Evolutionary conservation across 2,329 filamentous ascomycete genomes (phyloP).

Genomic region (Exophiala bonariae): DNA sequence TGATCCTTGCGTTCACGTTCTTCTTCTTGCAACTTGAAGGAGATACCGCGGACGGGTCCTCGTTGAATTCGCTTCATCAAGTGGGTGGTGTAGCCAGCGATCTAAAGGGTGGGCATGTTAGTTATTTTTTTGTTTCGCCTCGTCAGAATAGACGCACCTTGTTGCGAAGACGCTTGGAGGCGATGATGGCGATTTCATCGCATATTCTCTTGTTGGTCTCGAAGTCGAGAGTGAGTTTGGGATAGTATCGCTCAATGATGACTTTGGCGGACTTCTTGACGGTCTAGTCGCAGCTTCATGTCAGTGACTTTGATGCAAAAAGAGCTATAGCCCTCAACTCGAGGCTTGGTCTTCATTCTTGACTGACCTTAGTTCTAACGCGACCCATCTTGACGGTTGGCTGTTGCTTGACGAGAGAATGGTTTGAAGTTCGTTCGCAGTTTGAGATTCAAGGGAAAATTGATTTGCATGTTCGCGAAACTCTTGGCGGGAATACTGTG

Average conservation of each 20-base stretch:
- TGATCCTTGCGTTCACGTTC: slow-evolving; percentile 99
- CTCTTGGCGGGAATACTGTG: slow-evolving; percentile 10
- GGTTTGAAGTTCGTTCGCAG: too few species aligned
- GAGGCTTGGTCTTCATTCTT: not conserved
- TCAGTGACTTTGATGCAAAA: slow-evolving; percentile 5
- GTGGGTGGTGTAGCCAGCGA: slow-evolving; percentile 97
- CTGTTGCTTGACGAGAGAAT: too few species aligned
- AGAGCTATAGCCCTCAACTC: slow-evolving; percentile 1
- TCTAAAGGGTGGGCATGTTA: slow-evolving; percentile 51
- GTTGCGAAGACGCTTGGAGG: slow-evolving; percentile 98
- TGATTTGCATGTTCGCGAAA: slow-evolving; percentile 5
- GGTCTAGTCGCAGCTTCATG: slow-evolving; percentile 46
- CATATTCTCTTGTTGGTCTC: slow-evolving; percentile 99
- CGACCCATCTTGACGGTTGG: slow-evolving; percentile 48
- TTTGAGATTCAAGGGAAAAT: not conserved
- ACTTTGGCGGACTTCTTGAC: slow-evolving; percentile 94
- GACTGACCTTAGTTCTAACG: slow-evolving; percentile 47
- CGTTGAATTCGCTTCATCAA: slow-evolving; percentile 99
- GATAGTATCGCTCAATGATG: slow-evolving; percentile 99
- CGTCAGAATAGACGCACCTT: slow-evolving; percentile 63
- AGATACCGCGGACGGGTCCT: slow-evolving; percentile 98
- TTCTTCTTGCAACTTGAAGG: slow-evolving; percentile 99
- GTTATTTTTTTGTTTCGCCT: not conserved
- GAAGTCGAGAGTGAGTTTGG: slow-evolving; percentile 97
- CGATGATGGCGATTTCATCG: slow-evolving; percentile 99